A percentile compares a stretch with the other conserved stretches of the same genome.
These are phyloP conservation scores for Polytrichum formosum DNA, from an alignment of 225 moss, liverwort and hornwort species.

Conservation along the genomic window DNA sequence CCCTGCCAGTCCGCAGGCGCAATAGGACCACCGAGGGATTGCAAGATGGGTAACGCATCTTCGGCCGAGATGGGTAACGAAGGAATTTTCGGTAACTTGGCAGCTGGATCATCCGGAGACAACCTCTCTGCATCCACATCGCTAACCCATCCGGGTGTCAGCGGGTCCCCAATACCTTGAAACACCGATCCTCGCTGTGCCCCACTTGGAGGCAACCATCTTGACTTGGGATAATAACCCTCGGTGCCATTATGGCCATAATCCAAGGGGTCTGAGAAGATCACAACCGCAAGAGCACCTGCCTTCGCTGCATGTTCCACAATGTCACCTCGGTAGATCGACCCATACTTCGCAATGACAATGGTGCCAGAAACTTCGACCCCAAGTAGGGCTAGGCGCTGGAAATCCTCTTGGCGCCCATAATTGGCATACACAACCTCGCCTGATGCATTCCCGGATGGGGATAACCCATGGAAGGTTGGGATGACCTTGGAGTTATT, in stretches of 20 bases:
- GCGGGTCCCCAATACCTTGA: slow-evolving; percentile 71
- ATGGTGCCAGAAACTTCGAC: slow-evolving; percentile 55
- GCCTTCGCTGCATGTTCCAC: slow-evolving; percentile 61
- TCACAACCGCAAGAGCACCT: slow-evolving; percentile 70
- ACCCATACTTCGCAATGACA: slow-evolving; percentile 63
- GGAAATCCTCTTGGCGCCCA: slow-evolving; percentile 66
- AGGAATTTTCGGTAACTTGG: slow-evolving; percentile 61
- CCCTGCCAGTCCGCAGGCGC: slow-evolving; percentile 79
- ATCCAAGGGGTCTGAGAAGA: slow-evolving; percentile 75
- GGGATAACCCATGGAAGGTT: slow-evolving; percentile 71
- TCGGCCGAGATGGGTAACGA: slow-evolving; percentile 85
- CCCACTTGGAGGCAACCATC: slow-evolving; percentile 81
- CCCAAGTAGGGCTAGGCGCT: slow-evolving; percentile 35
- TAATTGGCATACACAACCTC: slow-evolving; percentile 86
- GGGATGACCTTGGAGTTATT: slow-evolving; percentile 63
- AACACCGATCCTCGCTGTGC: slow-evolving; percentile 72
- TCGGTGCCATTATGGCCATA: slow-evolving; percentile 58
- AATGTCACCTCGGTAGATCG: slow-evolving; percentile 73
- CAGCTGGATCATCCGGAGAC: slow-evolving; percentile 38
- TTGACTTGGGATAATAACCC: slow-evolving; percentile 79
- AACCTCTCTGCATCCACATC: slow-evolving; percentile 57
- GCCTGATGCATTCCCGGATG: slow-evolving; percentile 65
- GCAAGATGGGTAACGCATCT: slow-evolving; percentile 72
- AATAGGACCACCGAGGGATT: slow-evolving; percentile 40
- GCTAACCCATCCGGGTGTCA: slow-evolving; percentile 90